phyloP scores from a whole-genome alignment of 768 basidiomycete genomes.

The Arthromyces matolae region DNA sequence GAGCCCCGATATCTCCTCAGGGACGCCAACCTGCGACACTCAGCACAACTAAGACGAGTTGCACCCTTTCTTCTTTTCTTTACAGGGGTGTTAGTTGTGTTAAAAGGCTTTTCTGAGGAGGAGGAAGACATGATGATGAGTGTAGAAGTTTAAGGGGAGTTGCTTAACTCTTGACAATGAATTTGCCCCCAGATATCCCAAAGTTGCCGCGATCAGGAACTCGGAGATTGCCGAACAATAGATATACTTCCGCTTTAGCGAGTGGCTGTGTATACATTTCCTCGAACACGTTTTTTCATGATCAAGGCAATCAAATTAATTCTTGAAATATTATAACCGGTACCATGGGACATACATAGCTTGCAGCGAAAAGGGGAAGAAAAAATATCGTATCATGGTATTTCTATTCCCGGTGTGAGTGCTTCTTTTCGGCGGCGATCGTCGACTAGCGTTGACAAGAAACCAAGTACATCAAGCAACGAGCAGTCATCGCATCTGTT shows the following conservation, averaged over 20 bases:
- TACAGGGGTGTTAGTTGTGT: conserved; percentile 25
- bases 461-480: neutral
- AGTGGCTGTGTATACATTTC: conserved; percentile 12
- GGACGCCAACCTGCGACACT: conserved; percentile 63
- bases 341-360: neutral
- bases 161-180: conserved; percentile 2
- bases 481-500: conserved; percentile 4
- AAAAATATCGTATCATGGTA: conserved; percentile 7
- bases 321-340: neutral
- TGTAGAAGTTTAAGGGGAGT: conserved; percentile 20
- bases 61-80: conserved; percentile 71
- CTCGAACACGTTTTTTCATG: neutral
- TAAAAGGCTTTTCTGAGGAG: conserved; percentile 27
- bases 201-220: conserved; percentile 14
- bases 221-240: conserved; percentile 17
- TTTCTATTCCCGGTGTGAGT: conserved; percentile 7
- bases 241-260: conserved; percentile 18
- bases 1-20: neutral
- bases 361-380: neutral
- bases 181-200: neutral
- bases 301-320: neutral
- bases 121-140: conserved; percentile 34
- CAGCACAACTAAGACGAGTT: conserved; percentile 74
- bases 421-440: conserved; percentile 4
- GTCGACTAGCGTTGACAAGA: conserved; percentile 3